Base-by-base conservation (phyloP, 2,329 filamentous ascomycete species). In the Colletotrichum plurivorum region DNA sequence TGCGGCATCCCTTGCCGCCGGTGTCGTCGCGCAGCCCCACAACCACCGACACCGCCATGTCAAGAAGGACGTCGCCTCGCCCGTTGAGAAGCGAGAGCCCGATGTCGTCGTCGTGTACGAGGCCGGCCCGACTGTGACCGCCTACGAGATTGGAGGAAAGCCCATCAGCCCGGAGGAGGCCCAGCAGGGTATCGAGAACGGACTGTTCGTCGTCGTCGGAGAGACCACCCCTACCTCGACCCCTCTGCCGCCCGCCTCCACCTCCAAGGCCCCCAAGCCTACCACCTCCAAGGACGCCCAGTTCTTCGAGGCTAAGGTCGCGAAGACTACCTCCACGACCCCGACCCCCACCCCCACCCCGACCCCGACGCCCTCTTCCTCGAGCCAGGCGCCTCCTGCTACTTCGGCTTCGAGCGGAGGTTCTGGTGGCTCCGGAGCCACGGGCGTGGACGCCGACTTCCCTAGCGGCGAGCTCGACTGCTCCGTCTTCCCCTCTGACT, bases 391-490 rank as follows among this genome's bases (percentile, higher is more conserved):
- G 48, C 71, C 75, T 54, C 60, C 73, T 55, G 60, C 73, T 67
- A 63, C 73, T 73, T 73, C 70, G 71, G 74, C 72, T 54, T 71
- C 78, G 25, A 74, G 71, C 62, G 73, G 72, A 65, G 62, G 63
- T 27, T 69, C 71, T 71, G 72, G 69, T 72, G 65, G 62, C 73
- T 68, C 72, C 56, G 77, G 78, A 41, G 84, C 79, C 58, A 83
- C 76, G 25, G 93, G 93, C 58, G 73, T 95, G 63, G 84, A 90
- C 73, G 81, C 83, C 16, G 83, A 90, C 8, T 98, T 98, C 85
- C 93, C 92, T 13, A 91, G 92, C 79, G 93, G 93, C 69, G 80
- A 89, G 73, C 75, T 97, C 63, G 81, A 86, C 72, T 98, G 96
- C 83, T 81, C 80, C 71, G 77, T 85, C 2, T 97, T 98, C 84